Base-by-base conservation (phyloP, 2,329 filamentous ascomycete genomes). In the Paraphoma sp. region DNA sequence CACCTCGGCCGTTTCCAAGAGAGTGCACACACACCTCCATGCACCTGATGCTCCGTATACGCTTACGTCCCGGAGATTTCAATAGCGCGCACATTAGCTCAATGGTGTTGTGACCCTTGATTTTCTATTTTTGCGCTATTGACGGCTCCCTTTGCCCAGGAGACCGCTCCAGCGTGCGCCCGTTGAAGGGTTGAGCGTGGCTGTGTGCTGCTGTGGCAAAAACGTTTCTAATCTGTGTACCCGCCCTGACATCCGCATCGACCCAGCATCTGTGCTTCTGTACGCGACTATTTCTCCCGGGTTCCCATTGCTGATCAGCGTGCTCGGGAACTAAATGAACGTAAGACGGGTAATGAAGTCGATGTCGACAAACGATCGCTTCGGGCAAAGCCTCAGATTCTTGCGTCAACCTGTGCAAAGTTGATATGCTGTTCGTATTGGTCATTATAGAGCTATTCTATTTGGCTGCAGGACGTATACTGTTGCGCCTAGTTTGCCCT, bases 41-140 rank as follows among this genome's bases (percentile, higher is more conserved):
- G 33, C 33, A 48, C 45, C 51, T 40, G 38, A 41, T 33, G 33
- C 23, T 23, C 42, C 28, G 23, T 38, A 40, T 46, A 43, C 40
- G 36, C 48, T 48, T 51, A 56, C 45, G 45, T 11, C 49, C 55
- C 55, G 55, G 53, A 53, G 50, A 62, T 51, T 64, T 57, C 59
- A 44, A 64, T 64, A 62, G 61, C 56, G 55, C 51, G 23, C 57
- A 55, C 56, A 45, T 43, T 54, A 31, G 49, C 17, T 47, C 40
- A 33, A 42, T 45, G 46, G 47, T 55, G 28, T 42, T 23, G 46
- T 51, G 51, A 59, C 52, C 52, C 54, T 59, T 59, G 46, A 48
- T 23, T 45, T 47, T 45, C 59, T 59, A 59, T 58, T 61, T 58
- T 61, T 49, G 50, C 30, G 14, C 18, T 23, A 17, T 30, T 41